These are phyloP conservation scores for Pseudomicrostroma phylloplanum DNA, from an alignment of 1,284 basidiomycete genomes.

Conservation along the genomic window DNA sequence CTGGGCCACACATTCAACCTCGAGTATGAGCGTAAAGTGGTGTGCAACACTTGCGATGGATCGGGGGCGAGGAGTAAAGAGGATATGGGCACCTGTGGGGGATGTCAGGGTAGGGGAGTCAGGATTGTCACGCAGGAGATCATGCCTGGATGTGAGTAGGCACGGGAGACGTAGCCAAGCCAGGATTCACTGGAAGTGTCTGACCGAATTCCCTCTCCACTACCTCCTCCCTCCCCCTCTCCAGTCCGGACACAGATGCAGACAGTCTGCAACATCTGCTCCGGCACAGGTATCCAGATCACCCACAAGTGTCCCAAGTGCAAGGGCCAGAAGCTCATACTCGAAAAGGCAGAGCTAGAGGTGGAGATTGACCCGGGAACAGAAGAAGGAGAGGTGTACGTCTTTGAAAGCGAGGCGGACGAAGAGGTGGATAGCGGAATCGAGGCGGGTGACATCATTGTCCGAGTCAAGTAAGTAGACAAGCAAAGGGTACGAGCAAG, in stretches of 20 bases:
- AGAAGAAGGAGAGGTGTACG: slow-evolving; percentile 36
- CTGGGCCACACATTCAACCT: slow-evolving; percentile 35
- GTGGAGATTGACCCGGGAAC: slow-evolving; percentile 43
- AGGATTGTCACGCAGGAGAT: slow-evolving; percentile 47
- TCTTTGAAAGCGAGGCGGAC: slow-evolving; percentile 43
- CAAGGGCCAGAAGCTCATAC: slow-evolving; percentile 36
- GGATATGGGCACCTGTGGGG: slow-evolving; percentile 42
- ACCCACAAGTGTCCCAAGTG: slow-evolving; percentile 35
- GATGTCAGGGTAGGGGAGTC: slow-evolving; percentile 40
- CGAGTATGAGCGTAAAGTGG: slow-evolving; percentile 36
- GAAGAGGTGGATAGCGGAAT: slow-evolving; percentile 40
- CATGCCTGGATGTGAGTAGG: slow-evolving; percentile 43
- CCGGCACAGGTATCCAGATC: slow-evolving; percentile 40
- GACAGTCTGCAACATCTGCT: slow-evolving; percentile 38
- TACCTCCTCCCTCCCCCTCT: background rate
- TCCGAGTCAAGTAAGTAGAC: slow-evolving; percentile 30
- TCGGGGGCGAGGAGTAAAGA: slow-evolving; percentile 40
- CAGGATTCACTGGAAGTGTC: background rate
- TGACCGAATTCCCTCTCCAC: background rate
- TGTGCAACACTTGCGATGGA: slow-evolving; percentile 46
- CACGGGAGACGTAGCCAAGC: background rate
- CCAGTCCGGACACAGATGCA: slow-evolving; percentile 17
- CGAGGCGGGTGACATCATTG: slow-evolving; percentile 43
- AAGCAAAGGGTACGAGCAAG: background rate
- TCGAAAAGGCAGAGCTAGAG: slow-evolving; percentile 36